Conservation (phyloP, 129 eudicot species). For the Calendula officinalis region DNA sequence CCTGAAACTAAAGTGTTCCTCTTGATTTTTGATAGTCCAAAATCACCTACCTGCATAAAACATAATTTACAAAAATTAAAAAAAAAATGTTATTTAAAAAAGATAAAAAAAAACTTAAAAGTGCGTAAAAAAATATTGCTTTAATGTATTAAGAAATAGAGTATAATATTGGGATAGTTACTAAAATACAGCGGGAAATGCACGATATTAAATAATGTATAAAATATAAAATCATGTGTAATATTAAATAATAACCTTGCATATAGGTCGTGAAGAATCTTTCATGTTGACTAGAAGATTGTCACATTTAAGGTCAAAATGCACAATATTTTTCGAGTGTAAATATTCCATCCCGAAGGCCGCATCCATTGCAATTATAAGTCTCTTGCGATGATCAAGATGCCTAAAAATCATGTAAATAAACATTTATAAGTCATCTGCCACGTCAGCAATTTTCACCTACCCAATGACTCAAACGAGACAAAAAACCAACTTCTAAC, state of each 20-base stretch:
- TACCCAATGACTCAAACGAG: too few relatives aligned
- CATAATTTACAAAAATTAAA: background rate
- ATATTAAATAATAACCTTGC: slow-evolving; percentile 60
- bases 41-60: slow-evolving; percentile 77
- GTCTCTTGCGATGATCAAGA: slow-evolving; percentile 89
- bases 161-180: background rate
- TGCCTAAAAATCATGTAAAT: slow-evolving; percentile 46
- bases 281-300: slow-evolving; percentile 87
- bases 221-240: too few relatives aligned
- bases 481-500: too few relatives aligned
- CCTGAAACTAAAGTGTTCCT: slow-evolving; percentile 95
- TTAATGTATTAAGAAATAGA: slow-evolving; percentile 2
- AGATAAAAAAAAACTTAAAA: background rate
- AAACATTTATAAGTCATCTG: background rate
- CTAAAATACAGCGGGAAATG: too few relatives aligned
- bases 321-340: slow-evolving; percentile 93
- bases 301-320: slow-evolving; percentile 95
- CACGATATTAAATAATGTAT: too few relatives aligned
- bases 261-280: slow-evolving; percentile 93
- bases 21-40: slow-evolving; percentile 88
- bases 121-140: background rate
- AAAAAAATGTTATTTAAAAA: background rate
- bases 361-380: slow-evolving; percentile 92
- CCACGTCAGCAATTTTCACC: too few relatives aligned
- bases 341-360: slow-evolving; percentile 98